phyloP scores from a whole-genome alignment of 352 stramenopile genomes.

The Phytophthora uliginosa region DNA sequence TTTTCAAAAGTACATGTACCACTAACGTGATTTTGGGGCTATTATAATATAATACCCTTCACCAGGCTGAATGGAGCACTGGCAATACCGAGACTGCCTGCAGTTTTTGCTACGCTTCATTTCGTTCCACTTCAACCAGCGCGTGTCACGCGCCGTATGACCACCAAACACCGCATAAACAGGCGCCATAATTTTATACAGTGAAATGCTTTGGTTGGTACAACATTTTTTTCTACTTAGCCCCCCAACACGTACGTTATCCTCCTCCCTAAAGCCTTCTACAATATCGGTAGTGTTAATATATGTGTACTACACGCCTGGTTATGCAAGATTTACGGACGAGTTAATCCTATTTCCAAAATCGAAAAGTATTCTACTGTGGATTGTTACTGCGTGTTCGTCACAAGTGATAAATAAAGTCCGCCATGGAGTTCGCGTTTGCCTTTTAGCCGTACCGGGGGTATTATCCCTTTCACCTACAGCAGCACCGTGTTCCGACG shows the following conservation, averaged over 20 bases:
- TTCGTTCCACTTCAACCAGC: not conserved
- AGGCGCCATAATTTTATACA: not conserved
- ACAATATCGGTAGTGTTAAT: not conserved
- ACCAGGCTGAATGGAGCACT: not conserved
- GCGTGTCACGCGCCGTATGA: not conserved
- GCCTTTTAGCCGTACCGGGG: too few species aligned
- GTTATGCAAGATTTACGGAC: too few species aligned
- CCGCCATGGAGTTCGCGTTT: too few species aligned
- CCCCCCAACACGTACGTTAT: not conserved
- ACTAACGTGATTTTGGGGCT: too few species aligned
- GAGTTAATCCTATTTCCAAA: too few species aligned
- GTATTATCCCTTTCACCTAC: not conserved
- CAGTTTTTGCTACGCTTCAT: not conserved
- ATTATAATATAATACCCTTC: not conserved
- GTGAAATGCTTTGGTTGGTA: not conserved
- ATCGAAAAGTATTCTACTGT: too few species aligned
- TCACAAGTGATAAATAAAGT: not conserved
- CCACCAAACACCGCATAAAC: not conserved
- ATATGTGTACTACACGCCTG: too few species aligned
- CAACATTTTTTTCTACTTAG: not conserved
- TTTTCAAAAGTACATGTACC: too few species aligned
- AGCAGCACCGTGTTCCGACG: not conserved
- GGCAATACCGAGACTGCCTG: not conserved
- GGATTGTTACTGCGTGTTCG: not conserved
- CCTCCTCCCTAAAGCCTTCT: not conserved